Evolutionary conservation across 768 basidiomycete genomes (phyloP), one percentile per base, ranked within the genome.

Genomic region (Clitopilus passeckerianus): DNA sequence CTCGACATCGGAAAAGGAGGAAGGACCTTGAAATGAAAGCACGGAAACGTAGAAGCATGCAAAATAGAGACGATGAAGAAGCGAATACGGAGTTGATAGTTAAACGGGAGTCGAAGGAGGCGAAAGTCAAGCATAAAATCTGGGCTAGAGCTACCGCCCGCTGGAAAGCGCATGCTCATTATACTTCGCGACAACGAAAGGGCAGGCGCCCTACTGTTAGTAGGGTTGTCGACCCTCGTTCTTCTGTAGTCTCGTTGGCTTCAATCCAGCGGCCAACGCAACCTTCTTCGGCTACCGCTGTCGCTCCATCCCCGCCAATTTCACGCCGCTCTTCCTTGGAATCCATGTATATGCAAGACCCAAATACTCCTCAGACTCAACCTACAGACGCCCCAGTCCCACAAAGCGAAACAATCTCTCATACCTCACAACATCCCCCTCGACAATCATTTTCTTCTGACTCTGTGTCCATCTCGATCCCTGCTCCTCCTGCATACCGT

Each of bases 121-220:
- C 71, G 7, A 81, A 76, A 56, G 67, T 68, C 5, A 82, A 82
- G 61, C 81, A 86, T 68, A 84, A 81, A 64, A 65, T 86, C 53
- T 90, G 87, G 88, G 78, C 80, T 0, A 78, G 73, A 60, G 88
- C 89, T 1, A 84, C 82, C 1, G 84, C 84, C 7, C 80, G 86
- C 46, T 92, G 90, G 90, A 84, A 77, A 62, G 82, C 81, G 2
- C 85, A 86, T 56, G 79, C 83, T 9, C 82, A 84, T 24, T 77
- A 82, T 59, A 74, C 82, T n/a, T 83, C 84, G 7, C 81, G 87
- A 35, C 82, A 84, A 54, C 77, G 90, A 58, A 73, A 81, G 60
- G 78, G 80, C 34, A 78, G 74, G 60, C 77, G 78, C 9, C 9
- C 20, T 14, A 59, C 63, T n/a, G 65, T 58, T 23, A 64, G 65